Evolutionary conservation across 2,329 filamentous ascomycete genomes (phyloP), one percentile per base, ranked within the genome.

Genomic region (Penicillium sclerotiorum): DNA sequence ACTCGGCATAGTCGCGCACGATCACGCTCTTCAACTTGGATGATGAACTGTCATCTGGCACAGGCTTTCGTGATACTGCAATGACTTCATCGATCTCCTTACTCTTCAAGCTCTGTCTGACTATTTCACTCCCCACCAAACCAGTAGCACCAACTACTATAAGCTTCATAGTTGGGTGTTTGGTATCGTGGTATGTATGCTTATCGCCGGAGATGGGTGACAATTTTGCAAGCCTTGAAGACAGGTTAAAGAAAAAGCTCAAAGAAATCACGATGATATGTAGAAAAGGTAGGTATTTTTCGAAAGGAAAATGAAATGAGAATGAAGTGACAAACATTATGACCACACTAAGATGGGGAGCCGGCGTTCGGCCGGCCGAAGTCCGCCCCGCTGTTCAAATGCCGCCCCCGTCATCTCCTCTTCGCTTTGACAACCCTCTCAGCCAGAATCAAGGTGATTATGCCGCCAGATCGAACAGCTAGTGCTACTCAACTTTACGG

Each of bases 101-200:
- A 13, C 40, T 52, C 8, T 44, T 49, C 7, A 74, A 54, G 18
- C 61, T 64, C 59, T 72, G 68, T 9, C 63, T 61, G 44, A 74
- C 59, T 43, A 72, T 39, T 49, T 73, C 69, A 6, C 60, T 65
- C 17, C 62, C 69, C 6, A 73, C 59, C 25, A 69, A 68, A 9
- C 69, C 65, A 5, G 65, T 71, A 1, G 66, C 63, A 8, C 67
- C 69, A 18, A 64, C 60, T 37, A 73, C 45, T 17, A 73, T 61
- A 40, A 72, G 61, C 45, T 71, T 73, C 69, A 73, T 72, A 17
- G 27, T 8, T 8, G 38, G 12, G 8, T 25, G 18, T 6, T 18
- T 38, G 5, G 18, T 38, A 28, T 9, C 25, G 25, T 8, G 25
- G 25, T 28, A n/a, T n/a, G n/a, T n/a, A n/a, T n/a, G n/a, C n/a